A percentile compares a stretch with the other conserved stretches of the same genome.
These are phyloP conservation scores for Russula olivacea DNA, from an alignment of 768 basidiomycete species.

Conservation along the genomic window DNA sequence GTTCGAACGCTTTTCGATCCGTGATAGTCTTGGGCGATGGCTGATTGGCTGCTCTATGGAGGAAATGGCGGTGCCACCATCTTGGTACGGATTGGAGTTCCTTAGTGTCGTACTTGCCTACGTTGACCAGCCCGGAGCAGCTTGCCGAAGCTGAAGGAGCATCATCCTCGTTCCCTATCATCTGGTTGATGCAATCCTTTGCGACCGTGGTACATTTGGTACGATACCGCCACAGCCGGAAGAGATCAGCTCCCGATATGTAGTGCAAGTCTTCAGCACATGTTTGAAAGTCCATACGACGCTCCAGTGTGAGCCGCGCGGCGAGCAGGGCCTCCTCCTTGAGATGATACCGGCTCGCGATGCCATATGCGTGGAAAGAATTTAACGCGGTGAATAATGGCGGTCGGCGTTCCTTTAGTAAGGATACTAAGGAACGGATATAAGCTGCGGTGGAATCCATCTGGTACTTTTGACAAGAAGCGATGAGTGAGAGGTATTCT, in stretches of 20 bases:
- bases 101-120: not conserved
- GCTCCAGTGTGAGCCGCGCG: conserved; percentile 5
- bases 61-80: conserved; percentile 13
- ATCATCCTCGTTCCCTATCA: no score
- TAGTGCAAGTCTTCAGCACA: conserved; percentile 4
- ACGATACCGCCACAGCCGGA: not conserved
- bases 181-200: no score
- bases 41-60: not conserved
- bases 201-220: not conserved
- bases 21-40: conserved; percentile 7
- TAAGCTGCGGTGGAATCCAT: not conserved
- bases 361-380: conserved; percentile 6
- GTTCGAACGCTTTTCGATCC: conserved; percentile 9
- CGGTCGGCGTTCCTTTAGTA: not conserved
- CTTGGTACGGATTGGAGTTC: conserved; percentile 2
- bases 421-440: not conserved
- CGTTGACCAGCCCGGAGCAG: not conserved
- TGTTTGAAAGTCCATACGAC: not conserved
- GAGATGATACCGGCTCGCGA: conserved; percentile 11
- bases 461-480: conserved; percentile 15
- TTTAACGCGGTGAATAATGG: not conserved
- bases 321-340: not conserved
- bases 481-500: not conserved
- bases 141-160: no score
- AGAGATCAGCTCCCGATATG: not conserved